Conservation (phyloP, 371 early-diverging fungal genomes). For the Mortierella sp. region DNA sequence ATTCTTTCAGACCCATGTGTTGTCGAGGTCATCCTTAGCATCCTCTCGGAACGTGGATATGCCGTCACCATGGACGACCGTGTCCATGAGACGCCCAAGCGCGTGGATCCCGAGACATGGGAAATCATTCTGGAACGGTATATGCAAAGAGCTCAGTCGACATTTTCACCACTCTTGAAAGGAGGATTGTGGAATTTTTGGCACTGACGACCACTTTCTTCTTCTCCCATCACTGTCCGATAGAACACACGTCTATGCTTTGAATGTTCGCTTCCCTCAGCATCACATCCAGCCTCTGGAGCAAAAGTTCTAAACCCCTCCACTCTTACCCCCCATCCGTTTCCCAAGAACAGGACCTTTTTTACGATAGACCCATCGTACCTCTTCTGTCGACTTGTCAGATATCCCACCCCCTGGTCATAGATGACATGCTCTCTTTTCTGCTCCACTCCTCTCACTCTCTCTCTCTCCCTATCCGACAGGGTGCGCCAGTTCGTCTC, state of each 20-base stretch:
- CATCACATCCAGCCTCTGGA: slow-evolving; percentile 75
- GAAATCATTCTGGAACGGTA: slow-evolving; percentile 68
- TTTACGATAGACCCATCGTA: no score
- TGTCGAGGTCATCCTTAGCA: slow-evolving; percentile 73
- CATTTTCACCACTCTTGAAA: no score
- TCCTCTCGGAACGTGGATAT: slow-evolving; percentile 74
- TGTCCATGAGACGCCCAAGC: slow-evolving; percentile 64
- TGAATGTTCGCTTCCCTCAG: slow-evolving; percentile 73
- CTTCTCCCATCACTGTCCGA: no score
- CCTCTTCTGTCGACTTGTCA: no score
- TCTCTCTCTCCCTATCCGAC: not conserved
- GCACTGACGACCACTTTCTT: no score
- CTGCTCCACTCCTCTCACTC: not conserved
- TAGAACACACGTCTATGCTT: slow-evolving; percentile 59
- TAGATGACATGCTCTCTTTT: not conserved
- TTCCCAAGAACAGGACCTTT: no score
- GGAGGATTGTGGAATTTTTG: no score
- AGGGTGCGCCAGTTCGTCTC: not conserved
- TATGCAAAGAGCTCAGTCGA: not conserved
- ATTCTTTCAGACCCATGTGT: slow-evolving; percentile 61
- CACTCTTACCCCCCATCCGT: no score
- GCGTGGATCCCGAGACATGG: slow-evolving; percentile 68
- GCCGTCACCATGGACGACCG: slow-evolving; percentile 70
- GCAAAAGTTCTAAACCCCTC: slow-evolving; percentile 61
- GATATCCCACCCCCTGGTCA: no score